Evolutionary conservation across 352 stramenopile species (phyloP).

Genomic region (Phytophthora quininea): DNA sequence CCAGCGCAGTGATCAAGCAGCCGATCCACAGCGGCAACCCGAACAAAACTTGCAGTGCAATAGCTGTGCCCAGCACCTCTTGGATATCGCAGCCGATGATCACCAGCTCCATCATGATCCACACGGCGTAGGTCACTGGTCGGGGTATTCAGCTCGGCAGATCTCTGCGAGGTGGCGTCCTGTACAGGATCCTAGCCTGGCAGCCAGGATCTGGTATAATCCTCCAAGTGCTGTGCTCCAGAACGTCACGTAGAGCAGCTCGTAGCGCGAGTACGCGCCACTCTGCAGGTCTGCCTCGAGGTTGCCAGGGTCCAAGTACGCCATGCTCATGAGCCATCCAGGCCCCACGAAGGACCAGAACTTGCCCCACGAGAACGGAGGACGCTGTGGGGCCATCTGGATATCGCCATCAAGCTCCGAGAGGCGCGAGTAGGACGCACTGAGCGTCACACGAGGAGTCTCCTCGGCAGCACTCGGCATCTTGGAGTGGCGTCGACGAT

Average conservation of each 20-base stretch:
- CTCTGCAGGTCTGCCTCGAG: conserved; percentile 93
- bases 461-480: conserved; percentile 19
- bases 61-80: conserved; percentile 78
- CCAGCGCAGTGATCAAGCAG: conserved; percentile 68
- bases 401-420: conserved; percentile 20
- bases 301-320: conserved; percentile 93
- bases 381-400: conserved; percentile 9
- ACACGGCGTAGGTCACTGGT: conserved; percentile 61
- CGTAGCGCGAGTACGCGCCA: conserved; percentile 84
- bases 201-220: conserved; percentile 89
- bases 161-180: conserved; percentile 81
- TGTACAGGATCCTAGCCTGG: conserved; percentile 86
- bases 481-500: neutral
- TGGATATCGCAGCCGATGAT: conserved; percentile 91
- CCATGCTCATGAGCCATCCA: conserved; percentile 37
- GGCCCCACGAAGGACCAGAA: conserved; percentile 66
- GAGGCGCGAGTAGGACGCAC: conserved; percentile 28
- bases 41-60: conserved; percentile 84
- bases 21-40: conserved; percentile 73
- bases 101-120: conserved; percentile 85
- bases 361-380: conserved; percentile 57
- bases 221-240: conserved; percentile 82
- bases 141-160: conserved; percentile 71
- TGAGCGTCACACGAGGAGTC: conserved; percentile 19
- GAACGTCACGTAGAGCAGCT: conserved; percentile 87